These are phyloP conservation scores for Cercospora berteroae DNA, from an alignment of 2,329 filamentous ascomycete species.

Conservation along the genomic window DNA sequence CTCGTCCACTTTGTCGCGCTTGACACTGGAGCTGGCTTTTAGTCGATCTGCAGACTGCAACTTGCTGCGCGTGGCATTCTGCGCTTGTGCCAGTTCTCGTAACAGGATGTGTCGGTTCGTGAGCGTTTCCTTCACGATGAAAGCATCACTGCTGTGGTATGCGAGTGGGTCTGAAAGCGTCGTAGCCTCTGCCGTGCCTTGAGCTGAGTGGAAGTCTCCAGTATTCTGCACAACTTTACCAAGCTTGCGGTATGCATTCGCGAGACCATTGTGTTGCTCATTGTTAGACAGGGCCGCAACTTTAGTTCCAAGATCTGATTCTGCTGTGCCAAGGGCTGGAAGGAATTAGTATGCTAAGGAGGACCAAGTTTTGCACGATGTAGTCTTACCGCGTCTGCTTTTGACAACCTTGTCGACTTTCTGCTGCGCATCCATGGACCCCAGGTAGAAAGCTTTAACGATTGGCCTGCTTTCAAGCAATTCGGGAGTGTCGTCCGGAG, in stretches of 20 bases:
- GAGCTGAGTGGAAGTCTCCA: slow-evolving; percentile 92
- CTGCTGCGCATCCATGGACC: slow-evolving; percentile 94
- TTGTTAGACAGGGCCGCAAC: slow-evolving; percentile 82
- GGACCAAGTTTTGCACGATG: background rate
- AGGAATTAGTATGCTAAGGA: slow-evolving; percentile 33
- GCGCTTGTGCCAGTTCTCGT: slow-evolving; percentile 87
- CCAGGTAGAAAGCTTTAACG: slow-evolving; percentile 94
- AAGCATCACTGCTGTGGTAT: slow-evolving; percentile 92
- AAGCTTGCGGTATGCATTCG: slow-evolving; percentile 89
- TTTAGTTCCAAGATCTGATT: slow-evolving; percentile 91
- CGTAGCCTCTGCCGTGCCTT: slow-evolving; percentile 93
- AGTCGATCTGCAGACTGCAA: slow-evolving; percentile 83
- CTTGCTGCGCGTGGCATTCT: slow-evolving; percentile 78
- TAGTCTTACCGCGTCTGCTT: slow-evolving; percentile 71
- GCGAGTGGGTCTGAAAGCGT: slow-evolving; percentile 90
- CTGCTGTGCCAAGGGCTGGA: slow-evolving; percentile 82
- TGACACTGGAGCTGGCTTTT: slow-evolving; percentile 81
- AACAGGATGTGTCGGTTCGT: slow-evolving; percentile 97
- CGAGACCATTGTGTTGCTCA: slow-evolving; percentile 83
- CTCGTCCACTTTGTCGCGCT: slow-evolving; percentile 94
- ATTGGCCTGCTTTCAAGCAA: slow-evolving; percentile 82
- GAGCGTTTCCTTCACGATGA: slow-evolving; percentile 96
- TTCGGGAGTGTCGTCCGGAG: slow-evolving; percentile 94
- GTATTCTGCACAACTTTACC: slow-evolving; percentile 90
- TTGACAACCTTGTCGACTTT: slow-evolving; percentile 95